Evolutionary conservation across 495 filamentous ascomycete species (phyloP).

Genomic region (Margaritispora aquatica): DNA sequence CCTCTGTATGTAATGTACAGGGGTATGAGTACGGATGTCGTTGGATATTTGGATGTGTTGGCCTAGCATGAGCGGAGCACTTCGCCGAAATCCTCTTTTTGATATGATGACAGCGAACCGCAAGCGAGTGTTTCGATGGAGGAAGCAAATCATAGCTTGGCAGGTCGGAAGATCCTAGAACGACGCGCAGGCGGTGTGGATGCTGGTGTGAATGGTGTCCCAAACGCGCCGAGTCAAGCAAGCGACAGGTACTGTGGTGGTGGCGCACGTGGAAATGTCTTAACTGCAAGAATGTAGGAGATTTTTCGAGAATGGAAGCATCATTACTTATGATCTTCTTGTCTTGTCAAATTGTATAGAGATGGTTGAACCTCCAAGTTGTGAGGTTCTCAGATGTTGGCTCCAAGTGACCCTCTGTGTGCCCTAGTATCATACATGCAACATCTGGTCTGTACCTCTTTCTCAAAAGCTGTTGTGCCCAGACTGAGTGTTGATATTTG

Average conservation of each 20-base stretch:
- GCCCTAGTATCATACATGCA: too few relatives aligned
- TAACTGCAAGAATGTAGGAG: neutral
- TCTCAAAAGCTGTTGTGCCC: too few relatives aligned
- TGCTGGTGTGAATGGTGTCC: neutral
- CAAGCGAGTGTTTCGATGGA: neutral
- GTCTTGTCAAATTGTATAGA: too few relatives aligned
- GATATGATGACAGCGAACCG: neutral
- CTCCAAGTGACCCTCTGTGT: neutral
- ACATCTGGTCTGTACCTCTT: too few relatives aligned
- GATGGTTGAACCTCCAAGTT: too few relatives aligned
- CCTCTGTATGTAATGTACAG: neutral
- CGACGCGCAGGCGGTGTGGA: conserved; percentile 16
- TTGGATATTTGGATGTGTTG: neutral
- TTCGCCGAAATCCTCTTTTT: neutral
- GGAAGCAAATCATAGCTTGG: conserved; percentile 4
- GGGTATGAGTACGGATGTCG: neutral
- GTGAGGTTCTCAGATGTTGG: neutral
- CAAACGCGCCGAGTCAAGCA: conserved; percentile 1
- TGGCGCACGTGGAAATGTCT: conserved; percentile 1
- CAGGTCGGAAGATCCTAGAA: conserved; percentile 14
- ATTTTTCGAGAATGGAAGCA: neutral
- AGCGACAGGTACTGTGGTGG: neutral
- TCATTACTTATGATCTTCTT: too few relatives aligned
- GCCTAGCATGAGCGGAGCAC: neutral
- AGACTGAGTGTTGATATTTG: too few relatives aligned